Base-by-base conservation (phyloP, 75 land plant genomes). In the Adiantum capillusveneris region DNA sequence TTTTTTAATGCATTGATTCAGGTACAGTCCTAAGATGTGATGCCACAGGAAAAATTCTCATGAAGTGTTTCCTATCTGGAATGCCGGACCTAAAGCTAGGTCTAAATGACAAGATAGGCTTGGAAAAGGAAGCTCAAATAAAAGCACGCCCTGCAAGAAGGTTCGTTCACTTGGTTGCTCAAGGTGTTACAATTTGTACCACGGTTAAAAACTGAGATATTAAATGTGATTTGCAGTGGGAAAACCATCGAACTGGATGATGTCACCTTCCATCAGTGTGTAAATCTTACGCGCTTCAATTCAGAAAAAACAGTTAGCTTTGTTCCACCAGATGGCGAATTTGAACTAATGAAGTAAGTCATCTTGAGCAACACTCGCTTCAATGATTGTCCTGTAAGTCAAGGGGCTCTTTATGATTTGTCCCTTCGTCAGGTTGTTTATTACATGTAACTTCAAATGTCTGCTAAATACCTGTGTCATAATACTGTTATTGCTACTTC, bases 281-380 rank as follows among this genome's bases (percentile, higher is more conserved):
- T 94, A 25, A 94, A 94, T 56, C 67, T 94, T 64, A 94, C 98
- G 26, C 84, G 98, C 57, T 94, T 94, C 68, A 90, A 94, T 53
- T 81, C 98, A 21, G 98, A 94, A 42, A 94, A 94, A 84, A 94
- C 98, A 30, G 98, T 94, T 48, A 94, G 98, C 64, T 94, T 94
- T 84, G 98, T 94, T 45, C 98, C 98, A 48, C 98, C 98, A 13
- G 98, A 94, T 78, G 98, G 98, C 61, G 98, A 94, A 74, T 94
- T 94, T 75, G 98, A 94, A 67, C 72, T 94, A 57, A 94, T 94
- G 98, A 94, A 94, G 98, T 94, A 81, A 74, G 80, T 50, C n/a
- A n/a, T 21, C 9, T 11, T 31, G 31, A 30, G n/a, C 57, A 46
- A n/a, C n/a, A n/a, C n/a, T n/a, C n/a, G n/a, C n/a, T n/a, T n/a